Conservation (phyloP, 2,329 filamentous ascomycete genomes). For the Fusarium mexicanum region DNA sequence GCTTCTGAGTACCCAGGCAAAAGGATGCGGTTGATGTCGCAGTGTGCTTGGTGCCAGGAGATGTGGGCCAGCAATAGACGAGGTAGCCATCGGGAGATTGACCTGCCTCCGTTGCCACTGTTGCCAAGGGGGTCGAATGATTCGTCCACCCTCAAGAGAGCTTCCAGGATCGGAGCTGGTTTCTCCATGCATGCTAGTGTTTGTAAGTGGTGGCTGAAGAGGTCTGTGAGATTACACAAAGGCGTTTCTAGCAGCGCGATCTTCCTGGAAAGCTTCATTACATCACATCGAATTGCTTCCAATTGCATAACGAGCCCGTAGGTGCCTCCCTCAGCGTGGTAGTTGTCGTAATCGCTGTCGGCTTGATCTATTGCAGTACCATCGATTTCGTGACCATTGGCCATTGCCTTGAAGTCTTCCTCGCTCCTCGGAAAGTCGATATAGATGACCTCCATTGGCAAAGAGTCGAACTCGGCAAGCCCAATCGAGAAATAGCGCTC, state of each 20-base stretch:
- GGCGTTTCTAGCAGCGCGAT: not conserved
- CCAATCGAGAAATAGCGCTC: not conserved
- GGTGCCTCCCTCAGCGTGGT: not conserved
- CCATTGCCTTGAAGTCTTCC: not conserved
- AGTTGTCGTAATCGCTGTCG: accelerated
- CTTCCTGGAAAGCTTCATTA: not conserved
- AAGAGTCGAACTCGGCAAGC: not conserved
- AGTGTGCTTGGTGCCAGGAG: not conserved
- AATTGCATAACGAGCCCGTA: not conserved
- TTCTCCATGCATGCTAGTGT: not conserved
- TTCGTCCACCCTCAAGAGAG: not conserved
- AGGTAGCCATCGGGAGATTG: not conserved
- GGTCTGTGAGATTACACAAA: not conserved
- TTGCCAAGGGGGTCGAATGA: not conserved
- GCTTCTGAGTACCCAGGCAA: not conserved
- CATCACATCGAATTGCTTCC: not conserved
- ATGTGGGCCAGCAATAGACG: not conserved
- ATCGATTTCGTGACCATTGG: not conserved
- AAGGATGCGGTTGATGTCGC: not conserved
- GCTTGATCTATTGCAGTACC: not conserved
- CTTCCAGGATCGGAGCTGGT: not conserved
- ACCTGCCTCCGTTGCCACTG: not conserved
- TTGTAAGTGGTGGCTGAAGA: not conserved
- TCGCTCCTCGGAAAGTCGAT: not conserved
- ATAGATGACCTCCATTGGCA: not conserved